Base-by-base conservation (phyloP, 1,284 basidiomycete species). In the Malassezia sp. region DNA sequence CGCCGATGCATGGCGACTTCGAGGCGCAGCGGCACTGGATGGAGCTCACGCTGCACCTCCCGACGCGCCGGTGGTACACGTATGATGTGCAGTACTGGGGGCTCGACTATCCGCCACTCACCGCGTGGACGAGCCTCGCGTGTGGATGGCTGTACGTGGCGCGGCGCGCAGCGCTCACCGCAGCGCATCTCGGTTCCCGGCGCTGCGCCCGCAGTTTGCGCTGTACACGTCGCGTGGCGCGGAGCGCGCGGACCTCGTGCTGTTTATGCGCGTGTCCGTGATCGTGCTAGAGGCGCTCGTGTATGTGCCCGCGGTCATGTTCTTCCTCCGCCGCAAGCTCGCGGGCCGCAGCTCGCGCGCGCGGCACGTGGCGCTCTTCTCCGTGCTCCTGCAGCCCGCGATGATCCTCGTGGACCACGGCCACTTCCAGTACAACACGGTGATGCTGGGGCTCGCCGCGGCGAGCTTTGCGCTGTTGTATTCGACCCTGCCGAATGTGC, bases 21-120 rank as follows among this genome's bases (percentile, higher is more conserved):
- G 88, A 93, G 71, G 88, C 88, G 0, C 88, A 91, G 63, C 76
- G 88, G 41, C 87, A 91, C 71, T 91, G 87, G 88, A 85, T 90
- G 80, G 85, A 90, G 59, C 71, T 91, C 33, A 86, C 85, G 0
- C 72, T 79, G 24, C 82, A 87, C 61, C 73, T 87, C 3, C 84
- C 85, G 0, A 61, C 78, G 21, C 74, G 73, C 8, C 71, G 81
- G 57, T 91, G 88, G 88, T 91, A 91, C 71, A 80, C 73, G 2
- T 85, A 88, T 70, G 85, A 90, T 60, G 74, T 86, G 26, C 78
- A 78, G 39, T 90, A 90, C 60, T 93, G 88, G 88, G 86, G 85
- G 0, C 75, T 93, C 41, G 64, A 70, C 52, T 67, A 93, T 72
- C 88, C 88, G 3, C 88, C 88, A 7, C 66, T 93, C 44, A 91